Base-by-base conservation (phyloP, 176 grass and related monocot genomes). In the Olyra latifolia region DNA sequence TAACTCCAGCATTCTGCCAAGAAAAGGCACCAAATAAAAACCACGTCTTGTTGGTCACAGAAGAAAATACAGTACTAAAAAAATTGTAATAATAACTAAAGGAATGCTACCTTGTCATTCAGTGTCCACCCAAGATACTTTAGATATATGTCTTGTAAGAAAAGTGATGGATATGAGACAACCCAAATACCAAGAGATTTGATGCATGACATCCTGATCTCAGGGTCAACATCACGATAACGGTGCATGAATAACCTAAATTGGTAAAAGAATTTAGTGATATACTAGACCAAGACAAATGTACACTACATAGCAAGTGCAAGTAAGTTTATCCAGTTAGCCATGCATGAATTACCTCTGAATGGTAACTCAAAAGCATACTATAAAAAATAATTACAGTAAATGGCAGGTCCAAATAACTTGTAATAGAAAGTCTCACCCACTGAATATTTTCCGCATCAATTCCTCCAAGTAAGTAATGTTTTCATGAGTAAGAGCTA, bases 71-170 rank as follows among this genome's bases (percentile, higher is more conserved):
- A 81, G 47, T 68, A 47, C 58, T n/a, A 64, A 15, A 83, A 89
- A 61, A 59, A 30, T 23, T 16, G 15, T 2, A 68, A 67, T 62
- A 35, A 35, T 72, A 53, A 19, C 43, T 54, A 30, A 54, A 77
- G 44, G 19, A 52, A 2, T 83, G 24, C 84, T 97, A 93, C 95
- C 88, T 98, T 98, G 75, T 98, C 95, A 80, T 98, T 98, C 62
- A 98, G 82, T 85, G 95, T 95, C 95, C 95, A 98, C 60, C 95
- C 95, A 87, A 98, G 90, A 91, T 98, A 98, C 71, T 98, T 98
- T 30, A 98, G 87, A 66, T 98, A 98, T 76, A 87, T 85, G 83
- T 98, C 95, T 84, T 91, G 90, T 66, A 98, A 91, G 87, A 98
- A 98, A 63, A 95, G 90, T 70, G 95, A 94, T 82, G 95, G 92